Percentiles rank a stretch among this genome's conserved stretches.
Conservation (phyloP, 2,329 filamentous ascomycete genomes). For the Endothia cerciana region DNA sequence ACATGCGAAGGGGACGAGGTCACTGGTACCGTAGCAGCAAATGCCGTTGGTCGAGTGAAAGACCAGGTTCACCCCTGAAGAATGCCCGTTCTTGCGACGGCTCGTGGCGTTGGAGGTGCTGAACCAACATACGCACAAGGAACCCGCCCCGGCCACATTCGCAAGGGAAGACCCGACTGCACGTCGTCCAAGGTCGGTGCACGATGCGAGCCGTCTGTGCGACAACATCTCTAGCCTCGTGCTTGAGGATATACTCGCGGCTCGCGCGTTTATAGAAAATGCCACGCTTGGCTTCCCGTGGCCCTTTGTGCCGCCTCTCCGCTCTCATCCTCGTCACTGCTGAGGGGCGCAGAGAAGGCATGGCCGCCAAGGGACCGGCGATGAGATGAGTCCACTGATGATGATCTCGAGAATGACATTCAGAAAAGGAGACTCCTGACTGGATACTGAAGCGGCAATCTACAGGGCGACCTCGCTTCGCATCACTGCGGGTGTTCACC, state of each 20-base stretch:
- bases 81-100: conserved; percentile 2
- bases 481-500: not conserved
- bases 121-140: conserved; percentile 8
- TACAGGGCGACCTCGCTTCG: conserved; percentile 11
- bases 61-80: conserved; percentile 15
- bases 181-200: not conserved
- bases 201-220: conserved; percentile 1
- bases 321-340: not conserved
- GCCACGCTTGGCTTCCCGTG: not conserved
- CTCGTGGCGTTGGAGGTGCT: conserved; percentile 10
- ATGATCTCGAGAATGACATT: not conserved
- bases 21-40: not conserved
- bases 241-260: conserved; percentile 8
- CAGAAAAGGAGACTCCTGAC: conserved; percentile 11
- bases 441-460: conserved; percentile 7
- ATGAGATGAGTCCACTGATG: not conserved
- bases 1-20: not conserved
- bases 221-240: conserved; percentile 1
- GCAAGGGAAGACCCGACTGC: conserved; percentile 8
- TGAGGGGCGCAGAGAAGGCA: not conserved
- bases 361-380: no score
- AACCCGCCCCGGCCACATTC: not conserved
- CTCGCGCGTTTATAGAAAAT: conserved; percentile 20
- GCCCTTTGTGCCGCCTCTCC: not conserved
- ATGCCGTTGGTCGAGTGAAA: no score